phyloP scores from a whole-genome alignment of 78 protist species.

The Bodo saltans region DNA sequence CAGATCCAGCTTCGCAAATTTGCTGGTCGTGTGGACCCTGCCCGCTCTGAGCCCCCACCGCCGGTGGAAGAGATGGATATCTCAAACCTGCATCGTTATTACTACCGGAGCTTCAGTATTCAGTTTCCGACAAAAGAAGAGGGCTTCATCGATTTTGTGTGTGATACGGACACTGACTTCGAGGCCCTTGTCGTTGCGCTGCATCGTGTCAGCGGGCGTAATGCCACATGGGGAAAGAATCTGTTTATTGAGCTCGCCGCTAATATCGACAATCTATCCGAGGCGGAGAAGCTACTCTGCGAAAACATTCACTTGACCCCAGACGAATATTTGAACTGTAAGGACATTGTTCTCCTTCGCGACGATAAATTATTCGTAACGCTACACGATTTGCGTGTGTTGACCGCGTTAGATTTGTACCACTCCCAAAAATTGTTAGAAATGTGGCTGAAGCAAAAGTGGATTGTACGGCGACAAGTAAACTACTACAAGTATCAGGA shows the following conservation, averaged over 20 bases:
- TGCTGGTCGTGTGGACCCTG: not conserved
- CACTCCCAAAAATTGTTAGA: not conserved
- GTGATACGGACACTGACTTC: slow-evolving; percentile 14
- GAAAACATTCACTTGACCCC: slow-evolving; percentile 16
- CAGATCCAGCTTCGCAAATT: not conserved
- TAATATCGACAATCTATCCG: not conserved
- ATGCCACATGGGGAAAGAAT: not conserved
- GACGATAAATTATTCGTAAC: not conserved
- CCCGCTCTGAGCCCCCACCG: not conserved
- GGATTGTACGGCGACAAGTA: not conserved
- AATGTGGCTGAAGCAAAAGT: not conserved
- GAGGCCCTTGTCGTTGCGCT: slow-evolving; percentile 18
- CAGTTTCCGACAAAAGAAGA: not conserved
- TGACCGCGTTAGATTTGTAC: not conserved
- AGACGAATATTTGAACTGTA: not conserved
- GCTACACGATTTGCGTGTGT: not conserved
- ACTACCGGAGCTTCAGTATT: not conserved
- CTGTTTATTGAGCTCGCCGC: not conserved
- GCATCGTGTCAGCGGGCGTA: not conserved
- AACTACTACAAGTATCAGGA: not conserved
- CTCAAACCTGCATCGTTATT: not conserved
- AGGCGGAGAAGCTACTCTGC: not conserved
- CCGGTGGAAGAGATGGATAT: not conserved
- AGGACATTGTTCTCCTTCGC: not conserved
- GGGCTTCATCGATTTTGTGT: not conserved